These are phyloP conservation scores for Elaeis guineensis DNA, from an alignment of 176 grass and related monocot genomes.

Conservation along the genomic window DNA sequence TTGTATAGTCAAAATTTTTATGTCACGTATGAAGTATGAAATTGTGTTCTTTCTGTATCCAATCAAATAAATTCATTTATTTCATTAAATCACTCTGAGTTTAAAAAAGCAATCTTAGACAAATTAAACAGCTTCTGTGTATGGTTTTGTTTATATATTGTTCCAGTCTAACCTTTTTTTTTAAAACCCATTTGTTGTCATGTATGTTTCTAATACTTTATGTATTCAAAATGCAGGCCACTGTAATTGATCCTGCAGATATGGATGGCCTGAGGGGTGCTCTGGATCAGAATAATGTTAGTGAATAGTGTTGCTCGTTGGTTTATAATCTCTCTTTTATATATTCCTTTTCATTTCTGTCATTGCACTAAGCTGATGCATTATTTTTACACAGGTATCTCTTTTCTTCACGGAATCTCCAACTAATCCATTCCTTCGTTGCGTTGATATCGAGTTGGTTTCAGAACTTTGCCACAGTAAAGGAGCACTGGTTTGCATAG, in stretches of 20 bases:
- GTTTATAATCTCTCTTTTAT: background rate
- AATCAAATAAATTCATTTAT: no score
- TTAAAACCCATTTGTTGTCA: no score
- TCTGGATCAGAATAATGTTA: constrained; percentile 80
- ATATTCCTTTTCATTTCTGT: background rate
- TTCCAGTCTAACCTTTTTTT: no score
- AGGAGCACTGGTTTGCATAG: constrained; percentile 88
- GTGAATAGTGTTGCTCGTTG: constrained; percentile 4
- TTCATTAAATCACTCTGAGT: no score
- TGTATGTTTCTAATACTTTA: constrained; percentile 14
- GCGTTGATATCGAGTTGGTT: constrained; percentile 86
- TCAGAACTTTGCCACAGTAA: constrained; percentile 90
- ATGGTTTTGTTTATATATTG: no score
- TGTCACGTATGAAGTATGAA: no score
- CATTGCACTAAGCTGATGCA: background rate
- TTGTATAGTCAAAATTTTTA: no score
- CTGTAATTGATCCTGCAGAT: constrained; percentile 90
- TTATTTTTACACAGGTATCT: constrained; percentile 44
- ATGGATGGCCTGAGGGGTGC: constrained; percentile 68
- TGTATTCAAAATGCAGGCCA: constrained; percentile 46
- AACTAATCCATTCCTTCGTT: constrained; percentile 98
- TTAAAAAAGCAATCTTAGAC: no score
- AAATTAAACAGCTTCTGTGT: no score
- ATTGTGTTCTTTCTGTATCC: no score
- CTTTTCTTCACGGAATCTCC: constrained; percentile 97